A percentile compares a stretch with the other conserved stretches of the same genome.
Conservation (phyloP, 1,139 yeast species). For the Saccharomycopsis hybrid region DNA sequence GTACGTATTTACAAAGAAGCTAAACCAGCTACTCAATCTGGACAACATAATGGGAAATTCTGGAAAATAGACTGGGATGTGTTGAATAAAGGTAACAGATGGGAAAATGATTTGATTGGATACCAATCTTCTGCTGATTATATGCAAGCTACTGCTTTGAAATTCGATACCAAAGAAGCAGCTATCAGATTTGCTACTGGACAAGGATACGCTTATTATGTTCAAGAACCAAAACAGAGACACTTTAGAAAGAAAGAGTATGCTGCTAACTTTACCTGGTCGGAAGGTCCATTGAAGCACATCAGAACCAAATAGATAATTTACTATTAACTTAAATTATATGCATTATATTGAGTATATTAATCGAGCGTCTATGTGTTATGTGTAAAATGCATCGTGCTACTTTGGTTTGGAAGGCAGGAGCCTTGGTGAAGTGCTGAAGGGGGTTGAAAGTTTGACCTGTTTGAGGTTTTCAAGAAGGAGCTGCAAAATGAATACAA, state of each 20-base stretch:
- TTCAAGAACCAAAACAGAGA: conserved; percentile 75
- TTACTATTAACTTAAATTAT: too few species aligned
- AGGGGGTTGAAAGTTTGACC: too few species aligned
- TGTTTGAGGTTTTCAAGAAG: too few species aligned
- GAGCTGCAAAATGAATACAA: too few species aligned
- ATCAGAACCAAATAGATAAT: conserved; percentile 68
- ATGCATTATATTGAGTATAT: too few species aligned
- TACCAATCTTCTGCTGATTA: conserved; percentile 77
- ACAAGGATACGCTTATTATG: conserved; percentile 81
- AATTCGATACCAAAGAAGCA: conserved; percentile 68
- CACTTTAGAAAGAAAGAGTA: conserved; percentile 73
- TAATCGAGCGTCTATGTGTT: too few species aligned
- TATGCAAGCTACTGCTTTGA: conserved; percentile 81
- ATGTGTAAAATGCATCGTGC: too few species aligned
- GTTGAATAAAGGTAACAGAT: conserved; percentile 68
- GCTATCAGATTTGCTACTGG: conserved; percentile 77
- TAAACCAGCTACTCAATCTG: conserved; percentile 76
- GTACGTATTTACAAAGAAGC: conserved; percentile 75
- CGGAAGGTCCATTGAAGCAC: conserved; percentile 68
- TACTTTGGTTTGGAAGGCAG: too few species aligned
- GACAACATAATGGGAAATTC: conserved; percentile 40
- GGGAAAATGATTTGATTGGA: conserved; percentile 89
- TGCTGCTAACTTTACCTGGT: conserved; percentile 64
- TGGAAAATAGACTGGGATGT: conserved; percentile 90
- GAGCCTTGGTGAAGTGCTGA: too few species aligned